Evolutionary conservation across 257 asterid species (phyloP).

Genomic region (Anisodus tanguticus): DNA sequence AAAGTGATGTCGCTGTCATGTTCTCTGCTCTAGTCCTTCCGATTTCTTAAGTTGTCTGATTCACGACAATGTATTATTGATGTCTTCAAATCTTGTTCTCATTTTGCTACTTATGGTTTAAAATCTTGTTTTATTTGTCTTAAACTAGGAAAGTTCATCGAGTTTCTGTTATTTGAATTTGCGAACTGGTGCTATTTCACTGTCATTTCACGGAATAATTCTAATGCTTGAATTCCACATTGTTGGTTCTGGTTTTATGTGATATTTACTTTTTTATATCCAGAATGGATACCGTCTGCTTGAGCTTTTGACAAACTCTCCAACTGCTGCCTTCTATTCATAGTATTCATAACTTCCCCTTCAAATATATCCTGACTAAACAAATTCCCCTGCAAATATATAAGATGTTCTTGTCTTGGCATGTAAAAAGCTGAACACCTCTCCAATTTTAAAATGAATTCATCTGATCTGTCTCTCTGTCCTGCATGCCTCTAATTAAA

Average conservation of each 20-base stretch:
- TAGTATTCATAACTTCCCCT: background rate
- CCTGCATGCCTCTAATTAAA: background rate
- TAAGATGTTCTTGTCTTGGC: slow-evolving; percentile 12
- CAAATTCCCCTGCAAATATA: background rate
- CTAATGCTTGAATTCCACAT: background rate
- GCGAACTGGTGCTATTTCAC: background rate
- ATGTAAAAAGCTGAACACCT: background rate
- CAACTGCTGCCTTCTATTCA: background rate
- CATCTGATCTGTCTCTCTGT: background rate
- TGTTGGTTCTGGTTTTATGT: background rate
- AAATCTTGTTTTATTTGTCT: background rate
- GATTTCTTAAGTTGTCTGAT: background rate
- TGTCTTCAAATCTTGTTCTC: background rate
- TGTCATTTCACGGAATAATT: background rate
- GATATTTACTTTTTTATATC: background rate
- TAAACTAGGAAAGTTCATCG: background rate
- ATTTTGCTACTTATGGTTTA: background rate
- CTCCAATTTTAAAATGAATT: background rate
- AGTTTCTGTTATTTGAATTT: slow-evolving; percentile 23
- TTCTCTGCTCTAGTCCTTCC: slow-evolving; percentile 2
- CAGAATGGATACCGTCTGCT: background rate
- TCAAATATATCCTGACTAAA: background rate
- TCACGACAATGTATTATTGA: background rate
- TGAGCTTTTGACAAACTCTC: background rate
- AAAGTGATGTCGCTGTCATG: background rate